phyloP scores from a whole-genome alignment of 257 asterid species.

The Scutellaria baicalensis region DNA sequence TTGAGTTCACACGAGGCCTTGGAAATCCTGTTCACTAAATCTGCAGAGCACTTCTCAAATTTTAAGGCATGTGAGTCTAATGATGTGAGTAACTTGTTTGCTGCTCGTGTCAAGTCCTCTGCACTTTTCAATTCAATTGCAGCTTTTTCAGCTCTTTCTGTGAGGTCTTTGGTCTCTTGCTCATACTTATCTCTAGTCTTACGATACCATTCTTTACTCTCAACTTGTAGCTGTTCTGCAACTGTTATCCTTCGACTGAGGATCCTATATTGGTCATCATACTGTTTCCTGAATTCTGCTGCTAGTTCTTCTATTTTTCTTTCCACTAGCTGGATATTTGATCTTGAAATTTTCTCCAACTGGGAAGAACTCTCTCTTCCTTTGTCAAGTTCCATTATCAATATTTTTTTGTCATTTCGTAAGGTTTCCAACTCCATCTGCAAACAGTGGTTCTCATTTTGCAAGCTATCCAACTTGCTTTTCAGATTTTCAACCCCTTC shows the following conservation, averaged over 20 bases:
- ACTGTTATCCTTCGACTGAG: constrained; percentile 75
- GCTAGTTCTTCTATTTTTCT: constrained; percentile 60
- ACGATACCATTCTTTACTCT: constrained; percentile 58
- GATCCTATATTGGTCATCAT: constrained; percentile 62
- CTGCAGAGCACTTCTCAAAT: constrained; percentile 49
- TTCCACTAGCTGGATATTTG: constrained; percentile 41
- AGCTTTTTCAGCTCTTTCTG: constrained; percentile 23
- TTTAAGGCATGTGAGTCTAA: constrained; percentile 45
- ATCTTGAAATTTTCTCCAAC: constrained; percentile 35
- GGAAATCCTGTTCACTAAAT: constrained; percentile 60
- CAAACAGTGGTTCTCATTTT: constrained; percentile 26
- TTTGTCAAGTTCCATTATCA: constrained; percentile 28
- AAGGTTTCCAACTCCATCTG: constrained; percentile 24
- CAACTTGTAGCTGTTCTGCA: constrained; percentile 79
- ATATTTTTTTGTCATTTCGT: constrained; percentile 14
- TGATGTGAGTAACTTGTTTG: constrained; percentile 41
- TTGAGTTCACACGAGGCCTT: constrained; percentile 61
- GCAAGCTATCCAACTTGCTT: constrained; percentile 10
- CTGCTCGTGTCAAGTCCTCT: constrained; percentile 42
- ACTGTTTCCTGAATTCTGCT: constrained; percentile 50
- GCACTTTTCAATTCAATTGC: constrained; percentile 25
- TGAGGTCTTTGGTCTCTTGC: constrained; percentile 38
- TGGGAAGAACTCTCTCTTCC: constrained; percentile 27
- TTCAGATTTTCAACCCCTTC: constrained; percentile 10
- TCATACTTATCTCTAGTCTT: constrained; percentile 34